phyloP scores from a whole-genome alignment of 2,329 filamentous ascomycete species.

The Nannizzia gypsea region DNA sequence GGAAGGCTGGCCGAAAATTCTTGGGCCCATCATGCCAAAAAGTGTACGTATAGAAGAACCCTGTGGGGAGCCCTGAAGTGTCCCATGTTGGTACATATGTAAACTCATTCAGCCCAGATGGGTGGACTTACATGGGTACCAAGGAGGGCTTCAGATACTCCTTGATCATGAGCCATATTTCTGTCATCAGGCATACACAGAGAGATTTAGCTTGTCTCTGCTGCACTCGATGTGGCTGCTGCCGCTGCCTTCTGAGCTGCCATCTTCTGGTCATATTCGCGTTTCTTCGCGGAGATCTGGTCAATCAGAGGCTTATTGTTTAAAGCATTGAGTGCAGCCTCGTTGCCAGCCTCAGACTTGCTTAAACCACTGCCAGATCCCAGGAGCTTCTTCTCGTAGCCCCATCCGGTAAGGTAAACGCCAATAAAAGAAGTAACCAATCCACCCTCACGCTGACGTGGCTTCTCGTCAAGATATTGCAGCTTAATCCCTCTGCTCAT shows the following conservation, averaged over 20 bases:
- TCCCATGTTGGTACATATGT: no score
- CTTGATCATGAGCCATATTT: not conserved
- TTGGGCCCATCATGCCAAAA: no score
- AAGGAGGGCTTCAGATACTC: not conserved
- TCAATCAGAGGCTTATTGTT: conserved; percentile 29
- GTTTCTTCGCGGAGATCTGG: conserved; percentile 28
- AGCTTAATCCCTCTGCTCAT: conserved; percentile 48
- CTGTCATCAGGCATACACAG: not conserved
- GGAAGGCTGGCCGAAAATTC: no score
- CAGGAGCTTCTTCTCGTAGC: conserved; percentile 33
- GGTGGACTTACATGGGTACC: not conserved
- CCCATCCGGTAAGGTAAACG: conserved; percentile 39
- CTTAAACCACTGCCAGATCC: conserved; percentile 35
- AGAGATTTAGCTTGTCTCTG: not conserved
- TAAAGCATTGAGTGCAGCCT: conserved; percentile 34
- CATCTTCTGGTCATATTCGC: conserved; percentile 16
- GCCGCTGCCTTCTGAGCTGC: conserved; percentile 7
- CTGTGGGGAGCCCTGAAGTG: no score
- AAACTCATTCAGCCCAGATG: not conserved
- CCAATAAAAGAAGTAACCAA: conserved; percentile 34
- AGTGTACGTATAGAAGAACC: no score
- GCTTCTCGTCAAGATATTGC: conserved; percentile 43
- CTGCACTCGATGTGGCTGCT: not conserved
- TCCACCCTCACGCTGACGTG: conserved; percentile 25
- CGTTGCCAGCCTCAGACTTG: conserved; percentile 35